These are phyloP conservation scores for Vaccinium darrowii DNA, from an alignment of 148 eudicot species.

Conservation along the genomic window DNA sequence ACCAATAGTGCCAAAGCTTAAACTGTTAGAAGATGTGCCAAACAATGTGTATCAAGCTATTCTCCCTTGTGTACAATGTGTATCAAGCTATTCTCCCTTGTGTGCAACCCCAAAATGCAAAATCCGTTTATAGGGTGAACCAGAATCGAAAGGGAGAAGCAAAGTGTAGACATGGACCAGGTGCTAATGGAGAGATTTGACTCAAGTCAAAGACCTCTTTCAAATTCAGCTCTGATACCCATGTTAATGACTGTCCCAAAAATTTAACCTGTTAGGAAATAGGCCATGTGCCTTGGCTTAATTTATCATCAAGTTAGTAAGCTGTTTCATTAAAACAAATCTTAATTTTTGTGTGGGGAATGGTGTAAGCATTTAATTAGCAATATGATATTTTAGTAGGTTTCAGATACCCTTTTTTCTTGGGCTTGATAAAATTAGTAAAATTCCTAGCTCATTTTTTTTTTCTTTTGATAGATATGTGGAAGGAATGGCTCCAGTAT, in stretches of 20 bases:
- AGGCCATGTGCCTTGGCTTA: background rate
- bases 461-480: conserved; percentile 38
- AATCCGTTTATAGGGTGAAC: too few species aligned
- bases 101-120: too few species aligned
- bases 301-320: background rate
- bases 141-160: too few species aligned
- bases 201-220: background rate
- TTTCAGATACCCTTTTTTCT: background rate
- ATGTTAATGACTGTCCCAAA: background rate
- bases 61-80: too few species aligned
- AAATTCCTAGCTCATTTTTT: background rate
- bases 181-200: too few species aligned
- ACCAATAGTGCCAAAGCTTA: too few species aligned
- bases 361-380: background rate
- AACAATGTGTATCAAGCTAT: too few species aligned
- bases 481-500: conserved; percentile 99
- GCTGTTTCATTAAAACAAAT: background rate
- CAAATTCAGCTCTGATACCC: background rate
- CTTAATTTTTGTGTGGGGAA: background rate
- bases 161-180: too few species aligned
- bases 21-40: too few species aligned
- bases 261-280: background rate
- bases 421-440: background rate
- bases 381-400: background rate
- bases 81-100: too few species aligned